Evolutionary conservation across 257 asterid genomes (phyloP).

Genomic region (Fraxinus cuspidata): DNA sequence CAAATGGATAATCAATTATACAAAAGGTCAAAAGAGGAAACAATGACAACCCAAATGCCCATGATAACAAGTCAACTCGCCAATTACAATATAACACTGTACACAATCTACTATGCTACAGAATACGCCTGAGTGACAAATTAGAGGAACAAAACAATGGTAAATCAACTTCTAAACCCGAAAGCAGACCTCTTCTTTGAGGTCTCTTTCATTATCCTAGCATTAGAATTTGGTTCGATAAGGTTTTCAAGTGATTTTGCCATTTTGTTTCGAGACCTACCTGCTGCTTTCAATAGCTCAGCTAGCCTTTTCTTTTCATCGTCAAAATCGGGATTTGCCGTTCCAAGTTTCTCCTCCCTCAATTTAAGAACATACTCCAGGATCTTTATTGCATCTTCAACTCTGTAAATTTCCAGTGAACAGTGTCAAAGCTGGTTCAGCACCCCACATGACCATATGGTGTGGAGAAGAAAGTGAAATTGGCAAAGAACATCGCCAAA

Average conservation of each 20-base stretch:
- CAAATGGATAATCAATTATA: constrained; percentile 35
- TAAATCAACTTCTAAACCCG: constrained; percentile 77
- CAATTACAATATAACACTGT: constrained; percentile 41
- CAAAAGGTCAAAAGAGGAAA: constrained; percentile 21
- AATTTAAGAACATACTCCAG: constrained; percentile 88
- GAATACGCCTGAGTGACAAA: constrained; percentile 29
- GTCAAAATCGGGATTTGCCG: constrained; percentile 94
- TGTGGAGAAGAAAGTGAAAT: not conserved
- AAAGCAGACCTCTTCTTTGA: constrained; percentile 97
- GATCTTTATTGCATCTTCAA: constrained; percentile 97
- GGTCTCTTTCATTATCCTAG: constrained; percentile 82
- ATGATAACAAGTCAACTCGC: constrained; percentile 31
- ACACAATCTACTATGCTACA: constrained; percentile 74
- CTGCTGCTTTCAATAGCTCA: constrained; percentile 96
- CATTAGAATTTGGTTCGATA: constrained; percentile 74
- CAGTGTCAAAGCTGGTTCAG: not conserved
- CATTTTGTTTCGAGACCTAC: constrained; percentile 86
- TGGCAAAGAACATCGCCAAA: not conserved
- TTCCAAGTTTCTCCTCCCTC: constrained; percentile 98
- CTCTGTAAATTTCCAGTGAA: constrained; percentile 45
- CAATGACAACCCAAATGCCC: constrained; percentile 45
- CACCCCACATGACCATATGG: not conserved
- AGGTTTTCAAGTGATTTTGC: constrained; percentile 95
- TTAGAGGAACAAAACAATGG: not conserved
- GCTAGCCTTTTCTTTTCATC: constrained; percentile 96